Percentiles rank a stretch among this genome's conserved stretches.
Conservation (phyloP, 768 basidiomycete species). For the Infundibulicybe gibba region DNA sequence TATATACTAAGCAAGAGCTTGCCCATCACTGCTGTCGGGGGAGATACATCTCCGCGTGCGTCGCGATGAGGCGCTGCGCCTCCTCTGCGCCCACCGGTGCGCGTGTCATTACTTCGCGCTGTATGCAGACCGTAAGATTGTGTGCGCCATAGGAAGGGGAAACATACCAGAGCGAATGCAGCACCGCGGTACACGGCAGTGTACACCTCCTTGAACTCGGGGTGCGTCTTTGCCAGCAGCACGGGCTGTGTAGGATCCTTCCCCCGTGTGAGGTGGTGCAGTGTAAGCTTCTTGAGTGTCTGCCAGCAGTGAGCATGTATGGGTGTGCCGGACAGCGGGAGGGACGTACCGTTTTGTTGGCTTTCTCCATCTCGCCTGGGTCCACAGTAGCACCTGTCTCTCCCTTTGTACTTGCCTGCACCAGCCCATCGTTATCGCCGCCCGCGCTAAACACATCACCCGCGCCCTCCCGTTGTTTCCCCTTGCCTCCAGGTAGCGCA, state of each 20-base stretch:
- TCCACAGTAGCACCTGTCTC: too few relatives aligned
- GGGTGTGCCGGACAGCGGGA: too few relatives aligned
- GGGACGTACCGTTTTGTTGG: too few relatives aligned
- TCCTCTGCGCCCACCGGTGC: constrained; percentile 28
- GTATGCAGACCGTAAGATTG: constrained; percentile 2
- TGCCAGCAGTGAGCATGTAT: constrained; percentile 9
- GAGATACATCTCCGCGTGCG: constrained; percentile 45
- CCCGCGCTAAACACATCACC: too few relatives aligned
- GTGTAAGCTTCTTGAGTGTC: constrained; percentile 41
- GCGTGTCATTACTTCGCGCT: constrained; percentile 41
- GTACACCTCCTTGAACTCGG: constrained; percentile 49
- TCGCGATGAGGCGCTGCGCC: constrained; percentile 35
- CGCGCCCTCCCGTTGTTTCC: not conserved
- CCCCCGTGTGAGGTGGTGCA: constrained; percentile 33
- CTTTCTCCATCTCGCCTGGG: too few relatives aligned
- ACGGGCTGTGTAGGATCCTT: constrained; percentile 30
- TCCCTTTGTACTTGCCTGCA: too few relatives aligned
- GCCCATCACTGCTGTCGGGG: constrained; percentile 12
- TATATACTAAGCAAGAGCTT: not conserved
- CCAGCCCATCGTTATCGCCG: too few relatives aligned
- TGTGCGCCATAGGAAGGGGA: not conserved
- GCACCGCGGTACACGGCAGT: constrained; percentile 43
- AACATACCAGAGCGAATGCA: constrained; percentile 45
- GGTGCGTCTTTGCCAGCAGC: constrained; percentile 37
- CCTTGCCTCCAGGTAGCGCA: constrained; percentile 39